Conservation (phyloP, 352 stramenopile genomes). For the Phytopythium sindhum region DNA sequence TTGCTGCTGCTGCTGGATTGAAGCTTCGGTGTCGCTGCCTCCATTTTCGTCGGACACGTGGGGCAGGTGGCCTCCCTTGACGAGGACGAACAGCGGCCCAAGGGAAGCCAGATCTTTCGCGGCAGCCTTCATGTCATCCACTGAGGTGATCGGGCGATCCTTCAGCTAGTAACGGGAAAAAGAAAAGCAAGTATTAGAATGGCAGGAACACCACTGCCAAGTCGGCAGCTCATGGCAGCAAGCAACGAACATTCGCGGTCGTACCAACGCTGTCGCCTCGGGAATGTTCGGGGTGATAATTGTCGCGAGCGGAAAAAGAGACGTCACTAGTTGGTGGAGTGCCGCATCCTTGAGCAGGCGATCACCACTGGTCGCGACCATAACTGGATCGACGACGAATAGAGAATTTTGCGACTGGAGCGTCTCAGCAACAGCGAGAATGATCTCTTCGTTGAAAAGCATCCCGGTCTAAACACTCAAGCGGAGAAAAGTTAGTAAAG, state of each 20-base stretch:
- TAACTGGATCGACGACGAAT: conserved; percentile 93
- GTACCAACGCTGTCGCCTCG: conserved; percentile 88
- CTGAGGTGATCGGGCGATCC: conserved; percentile 32
- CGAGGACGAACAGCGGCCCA: conserved; percentile 71
- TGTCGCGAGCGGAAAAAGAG: conserved; percentile 85
- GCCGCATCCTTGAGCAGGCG: conserved; percentile 79
- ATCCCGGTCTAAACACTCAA: conserved; percentile 72
- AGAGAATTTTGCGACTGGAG: conserved; percentile 40
- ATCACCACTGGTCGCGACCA: conserved; percentile 90
- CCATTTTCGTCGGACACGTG: not conserved
- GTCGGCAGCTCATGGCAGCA: not conserved
- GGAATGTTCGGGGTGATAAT: conserved; percentile 94
- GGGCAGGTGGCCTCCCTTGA: conserved; percentile 88
- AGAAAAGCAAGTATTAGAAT: not conserved
- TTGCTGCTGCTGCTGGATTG: not conserved
- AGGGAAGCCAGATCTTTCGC: conserved; percentile 73
- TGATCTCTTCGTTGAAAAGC: conserved; percentile 84
- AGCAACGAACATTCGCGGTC: not conserved
- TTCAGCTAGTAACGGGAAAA: conserved; percentile 19
- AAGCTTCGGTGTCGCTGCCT: not conserved
- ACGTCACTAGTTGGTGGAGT: conserved; percentile 57
- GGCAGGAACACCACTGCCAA: not conserved
- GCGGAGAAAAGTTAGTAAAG: not conserved
- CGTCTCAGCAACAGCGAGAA: conserved; percentile 58
- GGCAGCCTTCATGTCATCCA: conserved; percentile 69